A percentile compares a stretch with the other conserved stretches of the same genome.
These are phyloP conservation scores for Pyrenopolyporus hunteri DNA, from an alignment of 495 filamentous ascomycete genomes.

Conservation along the genomic window DNA sequence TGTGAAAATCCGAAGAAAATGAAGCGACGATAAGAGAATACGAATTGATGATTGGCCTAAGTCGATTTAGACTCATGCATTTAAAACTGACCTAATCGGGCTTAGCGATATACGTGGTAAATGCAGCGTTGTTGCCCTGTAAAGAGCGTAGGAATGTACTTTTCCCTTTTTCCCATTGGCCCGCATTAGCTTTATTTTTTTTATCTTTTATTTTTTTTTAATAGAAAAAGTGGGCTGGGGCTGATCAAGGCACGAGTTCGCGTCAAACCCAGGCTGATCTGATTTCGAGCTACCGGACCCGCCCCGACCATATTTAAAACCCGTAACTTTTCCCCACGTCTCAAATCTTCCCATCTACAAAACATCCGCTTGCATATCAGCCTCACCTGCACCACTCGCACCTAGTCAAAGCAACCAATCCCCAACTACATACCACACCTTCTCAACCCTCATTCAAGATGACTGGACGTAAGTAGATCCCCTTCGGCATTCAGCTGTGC, in stretches of 20 bases:
- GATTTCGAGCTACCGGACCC: slow-evolving; percentile 44
- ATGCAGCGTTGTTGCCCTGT: not conserved
- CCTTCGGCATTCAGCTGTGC: slow-evolving; percentile 26
- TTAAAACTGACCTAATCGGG: slow-evolving; percentile 10
- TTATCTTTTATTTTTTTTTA: slow-evolving; percentile 44
- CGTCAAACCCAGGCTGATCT: slow-evolving; percentile 48
- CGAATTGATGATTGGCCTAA: slow-evolving; percentile 41
- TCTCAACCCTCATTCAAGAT: slow-evolving; percentile 62
- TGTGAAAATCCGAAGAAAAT: not conserved
- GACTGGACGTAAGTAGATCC: slow-evolving; percentile 94
- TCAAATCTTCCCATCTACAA: slow-evolving; percentile 36
- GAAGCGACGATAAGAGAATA: slow-evolving; percentile 1
- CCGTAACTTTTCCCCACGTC: slow-evolving; percentile 53
- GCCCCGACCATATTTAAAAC: slow-evolving; percentile 51
- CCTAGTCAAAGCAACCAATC: slow-evolving; percentile 40
- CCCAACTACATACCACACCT: slow-evolving; percentile 35
- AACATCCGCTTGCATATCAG: slow-evolving; percentile 48
- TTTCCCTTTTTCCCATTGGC: slow-evolving; percentile 32
- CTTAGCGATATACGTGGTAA: slow-evolving; percentile 1
- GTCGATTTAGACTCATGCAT: slow-evolving; percentile 17
- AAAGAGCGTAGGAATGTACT: not conserved
- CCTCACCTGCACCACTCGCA: slow-evolving; percentile 50
- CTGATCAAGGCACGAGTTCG: slow-evolving; percentile 37
- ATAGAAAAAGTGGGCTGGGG: too few species aligned
- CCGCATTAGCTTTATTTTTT: not conserved